phyloP scores from a whole-genome alignment of 2,329 filamentous ascomycete genomes.

The Rugonectria rugulosa region DNA sequence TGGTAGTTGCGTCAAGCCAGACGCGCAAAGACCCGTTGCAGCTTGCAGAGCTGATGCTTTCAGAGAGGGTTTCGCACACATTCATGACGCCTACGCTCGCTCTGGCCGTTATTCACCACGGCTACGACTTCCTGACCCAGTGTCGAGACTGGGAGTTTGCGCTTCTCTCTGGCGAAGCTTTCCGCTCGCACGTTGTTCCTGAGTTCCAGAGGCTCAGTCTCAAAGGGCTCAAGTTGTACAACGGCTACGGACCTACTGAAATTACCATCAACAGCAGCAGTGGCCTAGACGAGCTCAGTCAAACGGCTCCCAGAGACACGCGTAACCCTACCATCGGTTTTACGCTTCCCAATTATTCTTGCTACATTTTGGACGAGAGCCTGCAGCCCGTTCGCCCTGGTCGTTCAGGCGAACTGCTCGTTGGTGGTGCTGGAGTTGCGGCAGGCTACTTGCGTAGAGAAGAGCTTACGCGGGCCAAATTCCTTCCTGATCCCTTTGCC shows the following conservation, averaged over 20 bases:
- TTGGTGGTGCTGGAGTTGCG: constrained; percentile 50
- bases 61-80: constrained; percentile 18
- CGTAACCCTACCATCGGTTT: constrained; percentile 22
- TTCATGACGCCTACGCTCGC: constrained; percentile 16
- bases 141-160: constrained; percentile 19
- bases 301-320: neutral
- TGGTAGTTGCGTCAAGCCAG: constrained; percentile 6
- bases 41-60: constrained; percentile 2
- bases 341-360: constrained; percentile 41
- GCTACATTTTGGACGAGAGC: constrained; percentile 51
- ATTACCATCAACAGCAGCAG: too few species aligned
- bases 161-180: constrained; percentile 24
- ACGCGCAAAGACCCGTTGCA: constrained; percentile 10
- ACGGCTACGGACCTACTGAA: neutral
- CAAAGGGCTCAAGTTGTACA: too few species aligned
- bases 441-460: constrained; percentile 49
- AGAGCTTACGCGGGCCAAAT: constrained; percentile 14
- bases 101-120: constrained; percentile 16
- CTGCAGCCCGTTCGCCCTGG: constrained; percentile 20
- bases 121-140: neutral
- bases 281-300: neutral
- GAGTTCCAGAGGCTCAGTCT: constrained; percentile 22
- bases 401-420: constrained; percentile 32
- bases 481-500: neutral
- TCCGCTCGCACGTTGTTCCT: constrained; percentile 15